Conservation (phyloP, 2,329 filamentous ascomycete species). For the Nothomitra cinnamomea region DNA sequence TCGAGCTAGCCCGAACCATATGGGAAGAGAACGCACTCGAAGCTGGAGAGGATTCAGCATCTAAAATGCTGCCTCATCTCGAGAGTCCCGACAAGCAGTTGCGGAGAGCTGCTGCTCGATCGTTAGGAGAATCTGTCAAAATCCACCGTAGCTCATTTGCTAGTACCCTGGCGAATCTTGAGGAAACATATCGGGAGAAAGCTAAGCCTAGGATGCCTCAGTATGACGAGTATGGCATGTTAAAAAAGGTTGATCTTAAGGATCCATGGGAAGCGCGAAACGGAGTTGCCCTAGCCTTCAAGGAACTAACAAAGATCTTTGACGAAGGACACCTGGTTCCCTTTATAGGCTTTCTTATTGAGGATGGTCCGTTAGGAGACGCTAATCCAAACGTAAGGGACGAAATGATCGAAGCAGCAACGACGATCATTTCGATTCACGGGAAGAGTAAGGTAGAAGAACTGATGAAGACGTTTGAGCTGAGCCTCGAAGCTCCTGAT, state of each 20-base stretch:
- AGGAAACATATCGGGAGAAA: conserved; percentile 57
- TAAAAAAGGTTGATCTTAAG: conserved; percentile 67
- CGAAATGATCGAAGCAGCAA: conserved; percentile 86
- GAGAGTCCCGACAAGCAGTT: conserved; percentile 67
- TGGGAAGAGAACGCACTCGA: conserved; percentile 88
- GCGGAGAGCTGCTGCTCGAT: conserved; percentile 64
- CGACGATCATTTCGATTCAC: conserved; percentile 60
- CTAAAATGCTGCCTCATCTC: conserved; percentile 59
- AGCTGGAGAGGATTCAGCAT: conserved; percentile 45
- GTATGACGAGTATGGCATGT: conserved; percentile 88
- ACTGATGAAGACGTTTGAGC: conserved; percentile 84
- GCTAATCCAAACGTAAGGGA: conserved; percentile 57
- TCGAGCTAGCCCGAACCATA: conserved; percentile 65
- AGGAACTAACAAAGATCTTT: conserved; percentile 58
- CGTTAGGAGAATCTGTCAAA: conserved; percentile 58
- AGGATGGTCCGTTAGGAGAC: conserved; percentile 75
- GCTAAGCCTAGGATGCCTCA: conserved; percentile 70
- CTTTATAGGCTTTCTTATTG: conserved; percentile 74
- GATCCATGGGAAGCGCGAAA: conserved; percentile 88
- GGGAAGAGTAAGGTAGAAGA: conserved; percentile 71
- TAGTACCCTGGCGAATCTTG: conserved; percentile 45
- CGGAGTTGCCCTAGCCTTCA: conserved; percentile 76
- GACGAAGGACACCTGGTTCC: conserved; percentile 50
- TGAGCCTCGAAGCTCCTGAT: conserved; percentile 69
- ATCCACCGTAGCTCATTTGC: conserved; percentile 42